Conservation (phyloP, 1,139 yeast genomes). For the Lodderomyces metapsilosis region DNA sequence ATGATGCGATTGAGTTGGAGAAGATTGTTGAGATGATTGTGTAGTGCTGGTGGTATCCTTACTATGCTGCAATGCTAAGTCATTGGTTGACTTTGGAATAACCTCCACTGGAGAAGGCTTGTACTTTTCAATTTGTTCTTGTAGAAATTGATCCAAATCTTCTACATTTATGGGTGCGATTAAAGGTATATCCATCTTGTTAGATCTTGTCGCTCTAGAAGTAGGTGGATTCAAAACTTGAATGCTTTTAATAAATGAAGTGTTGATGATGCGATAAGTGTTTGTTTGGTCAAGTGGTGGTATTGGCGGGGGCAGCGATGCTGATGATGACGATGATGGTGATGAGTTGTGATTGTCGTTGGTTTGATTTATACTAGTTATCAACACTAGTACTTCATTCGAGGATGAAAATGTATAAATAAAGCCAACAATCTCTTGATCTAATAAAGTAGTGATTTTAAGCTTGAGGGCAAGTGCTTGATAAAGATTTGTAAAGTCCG, state of each 20-base stretch:
- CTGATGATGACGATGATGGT: conserved; percentile 7
- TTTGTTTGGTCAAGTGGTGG: conserved; percentile 11
- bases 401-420: conserved; percentile 55
- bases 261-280: conserved; percentile 55
- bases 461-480: conserved; percentile 42
- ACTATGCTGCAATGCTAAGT: not conserved
- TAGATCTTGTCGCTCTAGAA: conserved; percentile 15
- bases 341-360: conserved; percentile 4
- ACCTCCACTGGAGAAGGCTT: not conserved
- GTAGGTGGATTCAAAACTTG: conserved; percentile 35
- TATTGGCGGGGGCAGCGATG: not conserved
- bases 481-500: conserved; percentile 12
- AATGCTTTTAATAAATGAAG: conserved; percentile 56
- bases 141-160: conserved; percentile 19
- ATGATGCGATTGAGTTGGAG: not conserved
- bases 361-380: conserved; percentile 20
- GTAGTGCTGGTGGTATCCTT: no score
- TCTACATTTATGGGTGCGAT: conserved; percentile 15
- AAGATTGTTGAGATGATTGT: not conserved
- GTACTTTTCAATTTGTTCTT: conserved; percentile 15
- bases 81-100: not conserved
- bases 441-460: conserved; percentile 58
- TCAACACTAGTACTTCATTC: conserved; percentile 22
- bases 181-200: conserved; percentile 5
- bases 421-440: conserved; percentile 55